A percentile compares a stretch with the other conserved stretches of the same genome.
Evolutionary conservation across 495 filamentous ascomycete genomes (phyloP).

Genomic region (Aspergillus hancockii): DNA sequence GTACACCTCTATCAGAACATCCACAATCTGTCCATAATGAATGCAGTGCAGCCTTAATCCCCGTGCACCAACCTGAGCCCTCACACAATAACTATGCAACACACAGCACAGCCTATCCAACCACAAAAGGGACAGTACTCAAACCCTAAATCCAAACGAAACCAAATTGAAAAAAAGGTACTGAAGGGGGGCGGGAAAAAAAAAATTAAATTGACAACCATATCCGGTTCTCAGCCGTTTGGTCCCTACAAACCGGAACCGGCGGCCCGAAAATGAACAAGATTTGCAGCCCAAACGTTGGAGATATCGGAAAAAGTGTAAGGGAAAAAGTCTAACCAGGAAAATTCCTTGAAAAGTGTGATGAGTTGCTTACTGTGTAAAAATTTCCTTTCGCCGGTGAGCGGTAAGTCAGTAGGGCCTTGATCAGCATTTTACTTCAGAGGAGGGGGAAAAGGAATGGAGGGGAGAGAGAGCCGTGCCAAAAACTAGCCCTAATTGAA

Average conservation of each 20-base stretch:
- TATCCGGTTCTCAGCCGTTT: not conserved
- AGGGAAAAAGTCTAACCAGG: no score
- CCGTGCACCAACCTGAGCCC: not conserved
- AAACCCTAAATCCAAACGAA: not conserved
- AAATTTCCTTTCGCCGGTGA: no score
- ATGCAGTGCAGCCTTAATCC: not conserved
- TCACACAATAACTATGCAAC: not conserved
- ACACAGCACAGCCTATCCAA: not conserved
- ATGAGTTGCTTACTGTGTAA: no score
- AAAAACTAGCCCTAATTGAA: not conserved
- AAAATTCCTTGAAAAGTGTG: no score
- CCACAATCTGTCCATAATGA: not conserved
- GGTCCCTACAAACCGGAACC: not conserved
- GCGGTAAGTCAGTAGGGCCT: no score
- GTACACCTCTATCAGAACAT: not conserved
- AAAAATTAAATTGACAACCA: not conserved
- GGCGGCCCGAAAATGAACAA: not conserved
- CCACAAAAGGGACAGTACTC: not conserved
- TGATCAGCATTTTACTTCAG: not conserved
- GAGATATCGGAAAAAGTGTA: no score
- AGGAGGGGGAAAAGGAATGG: no score
- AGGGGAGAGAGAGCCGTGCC: not conserved
- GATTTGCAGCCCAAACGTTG: no score
- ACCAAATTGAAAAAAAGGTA: no score
- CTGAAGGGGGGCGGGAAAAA: no score